phyloP scores from a whole-genome alignment of 768 basidiomycete genomes.

The Tylopilus vinaceipallidus region DNA sequence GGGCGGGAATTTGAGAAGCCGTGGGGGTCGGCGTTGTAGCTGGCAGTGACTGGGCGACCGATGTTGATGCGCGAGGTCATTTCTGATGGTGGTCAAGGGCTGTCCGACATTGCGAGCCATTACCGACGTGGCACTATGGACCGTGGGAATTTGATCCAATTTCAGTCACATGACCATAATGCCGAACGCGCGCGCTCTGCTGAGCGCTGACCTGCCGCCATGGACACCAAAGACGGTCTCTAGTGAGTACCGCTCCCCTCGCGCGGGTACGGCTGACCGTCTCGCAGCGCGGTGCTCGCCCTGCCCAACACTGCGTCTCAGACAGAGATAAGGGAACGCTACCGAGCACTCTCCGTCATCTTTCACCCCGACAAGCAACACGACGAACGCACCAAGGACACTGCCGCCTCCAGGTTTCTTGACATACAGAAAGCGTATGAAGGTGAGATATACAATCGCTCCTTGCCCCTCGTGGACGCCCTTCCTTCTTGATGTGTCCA shows the following conservation, averaged over 20 bases:
- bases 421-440: slow-evolving; percentile 84
- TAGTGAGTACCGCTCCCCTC: slow-evolving; percentile 24
- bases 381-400: slow-evolving; percentile 50
- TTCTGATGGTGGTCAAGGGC: slow-evolving; percentile 31
- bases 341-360: slow-evolving; percentile 66
- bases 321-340: slow-evolving; percentile 71
- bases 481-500: not conserved
- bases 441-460: slow-evolving; percentile 40
- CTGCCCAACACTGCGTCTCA: slow-evolving; percentile 60
- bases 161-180: slow-evolving; percentile 23
- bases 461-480: not conserved
- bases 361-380: slow-evolving; percentile 87
- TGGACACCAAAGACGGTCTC: slow-evolving; percentile 23
- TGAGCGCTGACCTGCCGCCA: not conserved
- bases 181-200: not conserved
- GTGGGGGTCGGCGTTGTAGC: slow-evolving; percentile 71
- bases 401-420: slow-evolving; percentile 66
- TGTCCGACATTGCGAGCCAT: not conserved
- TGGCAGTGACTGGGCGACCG: slow-evolving; percentile 62
- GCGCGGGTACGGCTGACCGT: not conserved
- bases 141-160: slow-evolving; percentile 21
- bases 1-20: slow-evolving; percentile 73
- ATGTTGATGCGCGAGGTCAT: slow-evolving; percentile 85
- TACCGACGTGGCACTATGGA: slow-evolving; percentile 25
- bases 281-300: slow-evolving; percentile 60